Evolutionary conservation across 1,139 yeast genomes (phyloP).

Genomic region (Geotrichum carabidarum): DNA sequence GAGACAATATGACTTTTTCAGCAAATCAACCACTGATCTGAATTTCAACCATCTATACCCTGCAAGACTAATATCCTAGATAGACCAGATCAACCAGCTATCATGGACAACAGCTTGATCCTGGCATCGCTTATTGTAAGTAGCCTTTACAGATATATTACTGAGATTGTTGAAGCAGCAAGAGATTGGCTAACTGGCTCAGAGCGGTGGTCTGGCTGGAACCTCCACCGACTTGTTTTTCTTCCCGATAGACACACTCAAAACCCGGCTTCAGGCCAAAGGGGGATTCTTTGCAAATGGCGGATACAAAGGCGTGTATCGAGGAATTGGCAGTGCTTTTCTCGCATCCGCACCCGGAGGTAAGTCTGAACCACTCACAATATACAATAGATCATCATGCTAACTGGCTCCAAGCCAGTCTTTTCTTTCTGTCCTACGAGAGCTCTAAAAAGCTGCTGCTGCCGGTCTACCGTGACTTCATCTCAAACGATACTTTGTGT

Average conservation of each 20-base stretch:
- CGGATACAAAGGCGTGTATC: slow-evolving; percentile 84
- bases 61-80: background rate
- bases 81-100: background rate
- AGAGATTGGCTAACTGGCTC: background rate
- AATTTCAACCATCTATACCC: no score
- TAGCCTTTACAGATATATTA: slow-evolving; percentile 1
- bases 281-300: slow-evolving; percentile 93
- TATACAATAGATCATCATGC: background rate
- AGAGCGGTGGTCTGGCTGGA: slow-evolving; percentile 95
- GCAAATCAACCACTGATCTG: background rate
- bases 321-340: slow-evolving; percentile 89
- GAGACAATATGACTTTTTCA: background rate
- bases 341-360: slow-evolving; percentile 86
- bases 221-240: slow-evolving; percentile 90
- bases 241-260: slow-evolving; percentile 92
- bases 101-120: slow-evolving; percentile 28
- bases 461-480: slow-evolving; percentile 37
- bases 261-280: slow-evolving; percentile 88
- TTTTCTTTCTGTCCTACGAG: slow-evolving; percentile 88
- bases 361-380: slow-evolving; percentile 14
- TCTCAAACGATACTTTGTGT: slow-evolving; percentile 36
- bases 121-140: slow-evolving; percentile 36
- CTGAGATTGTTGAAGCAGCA: no score
- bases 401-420: slow-evolving; percentile 52
- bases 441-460: slow-evolving; percentile 55